Evolutionary conservation across 176 grass and related monocot genomes (phyloP), one percentile per base, ranked within the genome.

Genomic region (Carex scoparia): DNA sequence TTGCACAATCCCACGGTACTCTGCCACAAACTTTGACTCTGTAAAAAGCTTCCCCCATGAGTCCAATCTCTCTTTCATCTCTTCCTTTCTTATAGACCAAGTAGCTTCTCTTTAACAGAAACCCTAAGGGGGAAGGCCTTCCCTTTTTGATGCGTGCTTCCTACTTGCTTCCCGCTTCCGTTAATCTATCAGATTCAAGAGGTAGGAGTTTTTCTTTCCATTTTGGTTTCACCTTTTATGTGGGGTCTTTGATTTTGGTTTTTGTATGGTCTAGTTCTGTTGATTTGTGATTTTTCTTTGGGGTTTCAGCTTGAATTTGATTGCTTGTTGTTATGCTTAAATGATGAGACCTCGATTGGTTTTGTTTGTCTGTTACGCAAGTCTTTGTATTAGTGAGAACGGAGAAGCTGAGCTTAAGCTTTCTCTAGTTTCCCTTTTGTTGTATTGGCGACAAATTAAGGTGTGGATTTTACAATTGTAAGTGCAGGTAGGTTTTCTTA

Each of bases 201-300:
- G 61, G 57, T 83, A n/a, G 40, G 61, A 19, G 11, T 32, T 69
- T 7, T 8, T 56, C 61, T 82, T 46, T 82, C 18, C n/a, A 23
- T 83, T 69, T 57, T 57, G 31, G 23, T 53, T 77, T 5, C 12
- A 3, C 5, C 27, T 76, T 77, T 55, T 30, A 56, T 77, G 1
- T 77, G 53, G 80, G 33, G 81, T 83, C 16, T 83, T 66, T 67
- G 61, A 82, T 82, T 82, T 67, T 82, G 60, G 18, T 42, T 64
- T n/a, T 82, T 9, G 27, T 56, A 54, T 78, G 27, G 74, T 57
- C 14, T 57, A 57, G 30, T 27, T 78, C 49, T 58, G 11, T 78
- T 79, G 49, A 58, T 69, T 69, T 83, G 81, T 83, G 81, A 53
- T 83, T 49, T 10, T 76, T 62, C 13, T 49, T 15, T 83, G 80